These are phyloP conservation scores for Podaxis carcinomalis DNA, from an alignment of 768 basidiomycete genomes.

Conservation along the genomic window DNA sequence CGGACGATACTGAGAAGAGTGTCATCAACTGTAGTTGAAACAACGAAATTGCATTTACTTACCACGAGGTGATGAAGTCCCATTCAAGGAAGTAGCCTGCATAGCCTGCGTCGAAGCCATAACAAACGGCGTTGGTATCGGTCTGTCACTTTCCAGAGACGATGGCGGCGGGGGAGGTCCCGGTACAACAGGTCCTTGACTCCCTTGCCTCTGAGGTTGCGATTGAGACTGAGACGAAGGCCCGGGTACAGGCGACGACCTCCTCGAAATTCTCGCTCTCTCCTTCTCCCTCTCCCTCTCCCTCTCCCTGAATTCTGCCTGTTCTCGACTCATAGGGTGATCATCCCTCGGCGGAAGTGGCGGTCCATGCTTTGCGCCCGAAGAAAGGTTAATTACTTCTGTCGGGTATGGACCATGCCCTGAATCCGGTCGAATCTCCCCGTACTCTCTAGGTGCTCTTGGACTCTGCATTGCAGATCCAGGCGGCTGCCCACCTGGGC, in stretches of 20 bases:
- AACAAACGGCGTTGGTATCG: slow-evolving; percentile 49
- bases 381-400: slow-evolving; percentile 48
- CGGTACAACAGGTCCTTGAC: not conserved
- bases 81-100: slow-evolving; percentile 20
- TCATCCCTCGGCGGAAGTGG: slow-evolving; percentile 32
- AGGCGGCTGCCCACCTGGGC: slow-evolving; percentile 3
- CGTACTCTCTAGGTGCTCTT: slow-evolving; percentile 26
- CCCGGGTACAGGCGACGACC: slow-evolving; percentile 12
- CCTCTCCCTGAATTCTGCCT: slow-evolving; percentile 14
- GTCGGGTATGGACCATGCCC: slow-evolving; percentile 38
- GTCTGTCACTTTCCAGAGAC: slow-evolving; percentile 42
- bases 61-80: slow-evolving; percentile 29
- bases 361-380: slow-evolving; percentile 28
- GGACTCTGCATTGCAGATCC: slow-evolving; percentile 15
- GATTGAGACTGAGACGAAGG: not conserved
- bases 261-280: slow-evolving; percentile 11
- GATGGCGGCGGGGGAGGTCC: slow-evolving; percentile 9
- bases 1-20: slow-evolving; percentile 15
- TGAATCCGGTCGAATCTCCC: slow-evolving; percentile 28
- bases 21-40: not conserved
- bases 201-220: not conserved
- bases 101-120: slow-evolving; percentile 43
- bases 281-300: slow-evolving; percentile 17
- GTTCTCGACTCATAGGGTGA: slow-evolving; percentile 21
- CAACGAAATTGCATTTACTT: slow-evolving; percentile 4